These are phyloP conservation scores for Fusarium nodosum DNA, from an alignment of 2,329 filamentous ascomycete species.

Conservation along the genomic window DNA sequence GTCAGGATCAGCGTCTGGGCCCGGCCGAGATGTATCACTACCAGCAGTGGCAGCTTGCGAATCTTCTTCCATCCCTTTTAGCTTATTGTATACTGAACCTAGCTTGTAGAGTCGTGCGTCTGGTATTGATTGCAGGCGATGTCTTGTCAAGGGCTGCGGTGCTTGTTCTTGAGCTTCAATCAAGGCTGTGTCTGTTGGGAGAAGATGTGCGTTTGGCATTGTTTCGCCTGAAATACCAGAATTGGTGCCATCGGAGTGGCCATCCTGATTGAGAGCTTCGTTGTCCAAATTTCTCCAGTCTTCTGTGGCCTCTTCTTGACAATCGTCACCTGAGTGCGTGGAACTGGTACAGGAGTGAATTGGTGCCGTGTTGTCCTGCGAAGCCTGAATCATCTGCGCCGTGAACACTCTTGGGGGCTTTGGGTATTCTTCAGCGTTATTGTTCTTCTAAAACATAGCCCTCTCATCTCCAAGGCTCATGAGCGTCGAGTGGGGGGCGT, in stretches of 20 bases:
- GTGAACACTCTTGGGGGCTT: constrained; percentile 20
- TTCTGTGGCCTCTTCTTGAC: constrained; percentile 5
- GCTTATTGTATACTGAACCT: constrained; percentile 11
- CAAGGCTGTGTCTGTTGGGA: background rate
- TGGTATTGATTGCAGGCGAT: constrained; percentile 25
- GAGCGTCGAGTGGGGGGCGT: constrained; percentile 28
- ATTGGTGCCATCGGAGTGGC: background rate
- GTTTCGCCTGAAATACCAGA: background rate
- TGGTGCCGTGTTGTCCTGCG: background rate
- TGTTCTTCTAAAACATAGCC: constrained; percentile 35
- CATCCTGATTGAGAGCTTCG: background rate
- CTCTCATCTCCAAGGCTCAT: constrained; percentile 21
- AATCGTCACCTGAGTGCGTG: background rate
- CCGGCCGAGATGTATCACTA: constrained; percentile 20
- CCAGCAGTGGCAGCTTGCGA: constrained; percentile 42
- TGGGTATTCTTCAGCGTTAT: background rate
- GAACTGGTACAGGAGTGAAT: background rate
- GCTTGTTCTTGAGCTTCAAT: background rate
- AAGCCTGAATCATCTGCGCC: background rate
- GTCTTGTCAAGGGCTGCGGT: constrained; percentile 33
- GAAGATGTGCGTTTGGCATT: background rate
- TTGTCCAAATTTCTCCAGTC: background rate
- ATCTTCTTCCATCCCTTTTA: constrained; percentile 10
- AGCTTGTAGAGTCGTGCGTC: constrained; percentile 32
- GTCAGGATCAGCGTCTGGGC: constrained; percentile 15